Base-by-base conservation (phyloP, 805 yeast species). In the Monosporozyma aerobia region DNA sequence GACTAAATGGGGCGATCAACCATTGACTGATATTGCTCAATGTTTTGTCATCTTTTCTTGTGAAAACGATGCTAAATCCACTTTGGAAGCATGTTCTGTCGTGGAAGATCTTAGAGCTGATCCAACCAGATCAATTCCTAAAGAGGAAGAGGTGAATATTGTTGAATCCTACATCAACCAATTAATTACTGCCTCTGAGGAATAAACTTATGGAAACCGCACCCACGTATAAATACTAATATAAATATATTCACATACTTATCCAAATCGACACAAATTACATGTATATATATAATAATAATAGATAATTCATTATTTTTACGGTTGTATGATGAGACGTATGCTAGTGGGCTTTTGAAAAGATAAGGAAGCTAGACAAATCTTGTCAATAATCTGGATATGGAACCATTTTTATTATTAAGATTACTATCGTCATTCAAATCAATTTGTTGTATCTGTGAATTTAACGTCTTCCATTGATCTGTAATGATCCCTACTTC, bases 401-500 rank as follows among this genome's bases (percentile, higher is more conserved):
- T 40, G 5, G 45, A 43, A 23, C 19, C 30, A 23, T 43, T 16
- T 13, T 23, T 43, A 43, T 23, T 43, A 16, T 39, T 39, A 8
- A 39, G 3, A 23, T 43, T 23, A 10, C 3, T 14, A 43, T 9
- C n/a, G 10, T 14, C 14, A 23, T 14, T n/a, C 29, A 23, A 23
- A 43, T 43, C 45, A 13, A 43, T 43, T 9, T 23, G 16, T 13
- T 22, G 30, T 43, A 43, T 43, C 23, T 43, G 45, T 23, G 11
- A 23, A 23, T 29, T 43, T 13, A 81, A 58, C 29, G 71, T 64
- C 39, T 77, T 77, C 88, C 94, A 86, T 53, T 83, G 87, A 14
- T 78, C 76, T 14, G 84, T 63, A 2, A 87, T 77, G 10, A 76
- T 70, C 33, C 74, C 73, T 51, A 80, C 73, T 56, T 84, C 81